Evolutionary conservation across 257 asterid species (phyloP).

Genomic region (Solanum chaucha): DNA sequence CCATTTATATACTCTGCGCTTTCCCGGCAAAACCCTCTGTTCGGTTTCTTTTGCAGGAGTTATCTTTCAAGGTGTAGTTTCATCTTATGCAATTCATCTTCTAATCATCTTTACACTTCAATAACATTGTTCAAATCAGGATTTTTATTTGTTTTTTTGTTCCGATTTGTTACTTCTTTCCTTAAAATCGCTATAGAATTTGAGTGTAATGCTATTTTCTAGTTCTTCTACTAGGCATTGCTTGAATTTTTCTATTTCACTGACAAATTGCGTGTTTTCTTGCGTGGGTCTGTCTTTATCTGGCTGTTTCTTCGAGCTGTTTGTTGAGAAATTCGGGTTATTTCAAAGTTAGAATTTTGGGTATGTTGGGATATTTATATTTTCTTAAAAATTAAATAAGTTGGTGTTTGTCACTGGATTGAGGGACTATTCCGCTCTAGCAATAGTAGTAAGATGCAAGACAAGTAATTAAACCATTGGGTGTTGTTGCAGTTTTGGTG

Average conservation of each 20-base stretch:
- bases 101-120: neutral
- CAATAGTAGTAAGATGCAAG: neutral
- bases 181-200: neutral
- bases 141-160: neutral
- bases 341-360: neutral
- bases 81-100: neutral
- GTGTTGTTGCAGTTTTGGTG: neutral
- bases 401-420: neutral
- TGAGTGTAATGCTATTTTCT: neutral
- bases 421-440: neutral
- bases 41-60: neutral
- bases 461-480: neutral
- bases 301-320: neutral
- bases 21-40: slow-evolving; percentile 5
- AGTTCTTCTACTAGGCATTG: neutral
- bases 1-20: neutral
- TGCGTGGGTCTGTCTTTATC: neutral
- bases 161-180: neutral
- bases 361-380: neutral
- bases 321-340: neutral
- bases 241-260: neutral
- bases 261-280: neutral
- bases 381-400: neutral
- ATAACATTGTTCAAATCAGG: neutral
- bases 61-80: neutral